These are phyloP conservation scores for Ophiocordyceps sinensis DNA, from an alignment of 2,329 filamentous ascomycete species.

Conservation along the genomic window DNA sequence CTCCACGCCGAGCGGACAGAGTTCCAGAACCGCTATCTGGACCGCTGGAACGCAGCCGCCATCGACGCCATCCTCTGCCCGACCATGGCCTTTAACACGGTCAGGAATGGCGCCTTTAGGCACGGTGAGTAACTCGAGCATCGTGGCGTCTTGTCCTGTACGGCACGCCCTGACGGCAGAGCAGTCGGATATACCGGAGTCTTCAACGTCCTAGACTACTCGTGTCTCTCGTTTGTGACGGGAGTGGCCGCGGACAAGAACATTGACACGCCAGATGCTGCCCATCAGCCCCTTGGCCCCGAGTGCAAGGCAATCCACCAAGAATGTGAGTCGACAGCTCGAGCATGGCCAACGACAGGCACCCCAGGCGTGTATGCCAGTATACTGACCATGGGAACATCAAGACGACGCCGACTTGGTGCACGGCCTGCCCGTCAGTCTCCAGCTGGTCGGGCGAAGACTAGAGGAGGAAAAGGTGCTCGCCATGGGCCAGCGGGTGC, in stretches of 20 bases:
- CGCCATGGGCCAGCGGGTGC: slow-evolving; percentile 14
- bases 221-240: slow-evolving; percentile 31
- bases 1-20: slow-evolving; percentile 28
- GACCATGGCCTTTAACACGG: slow-evolving; percentile 28
- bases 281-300: slow-evolving; percentile 19
- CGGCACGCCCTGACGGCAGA: background rate
- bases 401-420: slow-evolving; percentile 23
- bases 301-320: slow-evolving; percentile 22
- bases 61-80: slow-evolving; percentile 52
- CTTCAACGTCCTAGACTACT: slow-evolving; percentile 33
- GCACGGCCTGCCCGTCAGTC: slow-evolving; percentile 26
- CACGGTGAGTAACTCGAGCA: slow-evolving; percentile 29
- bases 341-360: background rate
- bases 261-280: slow-evolving; percentile 17
- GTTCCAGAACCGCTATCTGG: slow-evolving; percentile 30
- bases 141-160: too few relatives aligned
- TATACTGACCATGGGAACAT: background rate
- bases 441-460: slow-evolving; percentile 27
- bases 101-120: slow-evolving; percentile 27
- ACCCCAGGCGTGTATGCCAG: too few relatives aligned
- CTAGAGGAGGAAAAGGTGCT: slow-evolving; percentile 27
- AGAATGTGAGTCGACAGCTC: slow-evolving; percentile 23
- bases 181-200: slow-evolving; percentile 35
- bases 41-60: slow-evolving; percentile 28
- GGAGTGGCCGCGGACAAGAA: slow-evolving; percentile 24